Evolutionary conservation across 2,329 filamentous ascomycete species (phyloP).

Genomic region (Madurella mycetomatis): DNA sequence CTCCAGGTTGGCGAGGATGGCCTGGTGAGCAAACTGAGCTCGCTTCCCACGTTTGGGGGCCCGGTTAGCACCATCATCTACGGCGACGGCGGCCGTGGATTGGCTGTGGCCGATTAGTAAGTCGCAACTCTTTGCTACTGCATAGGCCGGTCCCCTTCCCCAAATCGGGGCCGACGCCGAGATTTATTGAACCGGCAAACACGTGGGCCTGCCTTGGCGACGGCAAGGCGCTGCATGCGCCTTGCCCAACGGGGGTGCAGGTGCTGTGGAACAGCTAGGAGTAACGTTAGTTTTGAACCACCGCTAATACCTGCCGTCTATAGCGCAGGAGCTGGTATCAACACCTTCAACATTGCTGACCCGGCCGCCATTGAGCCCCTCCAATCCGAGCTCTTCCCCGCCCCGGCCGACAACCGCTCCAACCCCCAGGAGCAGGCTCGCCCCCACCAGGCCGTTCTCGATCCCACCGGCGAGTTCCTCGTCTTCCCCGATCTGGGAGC

Average conservation of each 20-base stretch:
- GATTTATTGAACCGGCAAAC: neutral
- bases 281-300: neutral
- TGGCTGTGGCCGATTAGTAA: constrained; percentile 45
- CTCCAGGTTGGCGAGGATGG: constrained; percentile 38
- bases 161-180: neutral
- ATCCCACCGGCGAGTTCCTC: constrained; percentile 60
- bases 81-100: constrained; percentile 37
- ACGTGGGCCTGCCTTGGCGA: neutral
- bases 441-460: constrained; percentile 61
- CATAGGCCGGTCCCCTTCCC: constrained; percentile 15
- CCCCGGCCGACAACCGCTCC: constrained; percentile 34
- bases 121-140: constrained; percentile 21
- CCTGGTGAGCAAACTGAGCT: constrained; percentile 36
- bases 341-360: constrained; percentile 42
- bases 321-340: constrained; percentile 40
- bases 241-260: too few species aligned
- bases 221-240: neutral
- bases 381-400: constrained; percentile 39
- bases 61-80: constrained; percentile 44
- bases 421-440: constrained; percentile 54
- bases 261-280: too few species aligned
- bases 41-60: constrained; percentile 34
- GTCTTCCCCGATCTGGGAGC: constrained; percentile 63
- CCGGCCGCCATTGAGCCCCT: constrained; percentile 34
- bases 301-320: neutral